Percentiles rank a stretch among this genome's conserved stretches.
These are phyloP conservation scores for Litchi chinensis DNA, from an alignment of 345 rosid genomes.

Conservation along the genomic window DNA sequence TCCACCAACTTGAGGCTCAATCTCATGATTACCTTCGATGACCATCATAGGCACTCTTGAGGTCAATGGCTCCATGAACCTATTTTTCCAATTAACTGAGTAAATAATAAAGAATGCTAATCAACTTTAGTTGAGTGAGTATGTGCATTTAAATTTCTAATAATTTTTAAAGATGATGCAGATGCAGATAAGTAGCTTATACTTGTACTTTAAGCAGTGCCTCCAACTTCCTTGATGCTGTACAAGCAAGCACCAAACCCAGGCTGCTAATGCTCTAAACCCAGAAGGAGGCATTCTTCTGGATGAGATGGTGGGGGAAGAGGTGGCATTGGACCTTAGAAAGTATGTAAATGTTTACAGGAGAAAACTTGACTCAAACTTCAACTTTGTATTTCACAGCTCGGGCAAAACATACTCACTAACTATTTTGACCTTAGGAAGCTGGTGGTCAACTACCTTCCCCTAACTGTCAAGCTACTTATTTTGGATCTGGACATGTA, in stretches of 20 bases:
- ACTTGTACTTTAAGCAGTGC: neutral
- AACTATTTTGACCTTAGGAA: neutral
- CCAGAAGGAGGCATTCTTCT: neutral
- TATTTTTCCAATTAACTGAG: slow-evolving; percentile 26
- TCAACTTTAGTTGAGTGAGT: neutral
- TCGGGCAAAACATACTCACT: neutral
- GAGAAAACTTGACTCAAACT: neutral
- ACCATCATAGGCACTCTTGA: slow-evolving; percentile 91
- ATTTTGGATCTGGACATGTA: neutral
- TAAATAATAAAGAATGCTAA: slow-evolving; percentile 6
- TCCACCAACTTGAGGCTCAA: slow-evolving; percentile 73
- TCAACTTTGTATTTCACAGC: neutral
- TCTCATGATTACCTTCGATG: slow-evolving; percentile 86
- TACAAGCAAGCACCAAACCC: neutral
- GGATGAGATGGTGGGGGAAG: neutral
- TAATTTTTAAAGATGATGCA: neutral
- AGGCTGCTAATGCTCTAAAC: too few relatives aligned
- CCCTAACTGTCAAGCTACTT: neutral
- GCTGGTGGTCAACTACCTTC: neutral
- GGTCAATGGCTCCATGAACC: slow-evolving; percentile 85
- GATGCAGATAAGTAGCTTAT: neutral
- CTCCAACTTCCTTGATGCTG: neutral
- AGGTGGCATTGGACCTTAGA: neutral
- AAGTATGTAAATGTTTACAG: neutral
- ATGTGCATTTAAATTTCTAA: neutral